Percentiles rank a stretch among this genome's conserved stretches.
Conservation (phyloP, 371 early-diverging fungal species). For the Mucor circinelloides region DNA sequence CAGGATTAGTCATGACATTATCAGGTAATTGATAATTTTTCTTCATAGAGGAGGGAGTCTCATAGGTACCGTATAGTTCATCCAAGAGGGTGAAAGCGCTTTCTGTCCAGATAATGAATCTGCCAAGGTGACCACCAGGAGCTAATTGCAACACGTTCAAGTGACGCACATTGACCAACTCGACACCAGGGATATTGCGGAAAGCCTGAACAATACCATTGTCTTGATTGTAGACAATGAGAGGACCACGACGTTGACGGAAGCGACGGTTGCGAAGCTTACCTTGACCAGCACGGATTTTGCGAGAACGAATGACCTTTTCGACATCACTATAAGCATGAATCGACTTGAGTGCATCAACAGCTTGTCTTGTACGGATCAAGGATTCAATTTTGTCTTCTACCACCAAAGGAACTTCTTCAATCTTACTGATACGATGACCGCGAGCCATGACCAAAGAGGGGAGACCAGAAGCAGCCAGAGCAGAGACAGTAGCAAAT, state of each 20-base stretch:
- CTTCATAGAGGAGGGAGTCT: conserved; percentile 84
- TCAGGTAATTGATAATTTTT: conserved; percentile 93
- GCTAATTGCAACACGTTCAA: conserved; percentile 98
- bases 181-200: conserved; percentile 99
- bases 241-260: conserved; percentile 97
- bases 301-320: conserved; percentile 97
- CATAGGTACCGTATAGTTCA: conserved; percentile 92
- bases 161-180: conserved; percentile 89
- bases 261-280: conserved; percentile 99
- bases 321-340: conserved; percentile 96
- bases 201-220: conserved; percentile 96
- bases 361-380: conserved; percentile 96
- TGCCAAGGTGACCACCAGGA: conserved; percentile 99
- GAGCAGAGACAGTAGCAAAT: conserved; percentile 97
- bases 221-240: conserved; percentile 96
- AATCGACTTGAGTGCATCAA: conserved; percentile 90
- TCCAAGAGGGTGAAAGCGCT: conserved; percentile 95
- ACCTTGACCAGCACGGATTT: conserved; percentile 98
- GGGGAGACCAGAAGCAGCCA: conserved; percentile 98
- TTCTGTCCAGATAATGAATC: conserved; percentile 99
- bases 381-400: conserved; percentile 80
- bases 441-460: conserved; percentile 98
- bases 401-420: conserved; percentile 98
- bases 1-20: conserved; percentile 91
- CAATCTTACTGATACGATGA: conserved; percentile 95